Conservation (phyloP, 1,284 basidiomycete genomes). For the Ustilago bromivora region DNA sequence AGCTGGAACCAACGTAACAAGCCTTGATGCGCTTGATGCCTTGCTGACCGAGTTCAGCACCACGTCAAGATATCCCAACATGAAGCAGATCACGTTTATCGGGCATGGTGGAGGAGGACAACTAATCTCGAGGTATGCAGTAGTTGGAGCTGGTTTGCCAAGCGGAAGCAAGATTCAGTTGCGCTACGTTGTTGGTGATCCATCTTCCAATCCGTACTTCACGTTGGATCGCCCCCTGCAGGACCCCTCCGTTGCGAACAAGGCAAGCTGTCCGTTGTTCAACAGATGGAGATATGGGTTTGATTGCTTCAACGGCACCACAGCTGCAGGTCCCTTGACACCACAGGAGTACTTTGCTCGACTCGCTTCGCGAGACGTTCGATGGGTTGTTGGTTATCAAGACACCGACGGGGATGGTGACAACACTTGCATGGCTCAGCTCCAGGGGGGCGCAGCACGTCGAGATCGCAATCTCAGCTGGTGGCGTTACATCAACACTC, state of each 20-base stretch:
- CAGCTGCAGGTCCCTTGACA: slow-evolving; percentile 10
- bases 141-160: slow-evolving; percentile 50
- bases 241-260: slow-evolving; percentile 46
- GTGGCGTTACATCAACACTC: slow-evolving; percentile 66
- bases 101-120: slow-evolving; percentile 68
- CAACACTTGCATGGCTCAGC: slow-evolving; percentile 65
- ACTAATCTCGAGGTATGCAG: slow-evolving; percentile 64
- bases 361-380: slow-evolving; percentile 59
- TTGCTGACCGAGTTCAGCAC: slow-evolving; percentile 59
- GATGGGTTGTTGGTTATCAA: slow-evolving; percentile 63
- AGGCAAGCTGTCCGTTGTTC: slow-evolving; percentile 52
- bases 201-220: slow-evolving; percentile 64
- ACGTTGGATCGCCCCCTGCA: slow-evolving; percentile 59
- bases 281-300: slow-evolving; percentile 68
- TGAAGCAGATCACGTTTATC: slow-evolving; percentile 64
- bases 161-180: slow-evolving; percentile 39
- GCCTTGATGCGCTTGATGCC: slow-evolving; percentile 64
- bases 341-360: slow-evolving; percentile 59
- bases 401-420: slow-evolving; percentile 61
- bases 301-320: slow-evolving; percentile 52
- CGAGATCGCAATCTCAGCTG: slow-evolving; percentile 65
- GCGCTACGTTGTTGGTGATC: slow-evolving; percentile 66
- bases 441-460: slow-evolving; percentile 63
- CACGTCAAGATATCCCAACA: slow-evolving; percentile 49
- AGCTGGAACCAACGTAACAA: slow-evolving; percentile 41